phyloP scores from a whole-genome alignment of 164 flowering plant genomes.

The Chimonanthus salicifolius region DNA sequence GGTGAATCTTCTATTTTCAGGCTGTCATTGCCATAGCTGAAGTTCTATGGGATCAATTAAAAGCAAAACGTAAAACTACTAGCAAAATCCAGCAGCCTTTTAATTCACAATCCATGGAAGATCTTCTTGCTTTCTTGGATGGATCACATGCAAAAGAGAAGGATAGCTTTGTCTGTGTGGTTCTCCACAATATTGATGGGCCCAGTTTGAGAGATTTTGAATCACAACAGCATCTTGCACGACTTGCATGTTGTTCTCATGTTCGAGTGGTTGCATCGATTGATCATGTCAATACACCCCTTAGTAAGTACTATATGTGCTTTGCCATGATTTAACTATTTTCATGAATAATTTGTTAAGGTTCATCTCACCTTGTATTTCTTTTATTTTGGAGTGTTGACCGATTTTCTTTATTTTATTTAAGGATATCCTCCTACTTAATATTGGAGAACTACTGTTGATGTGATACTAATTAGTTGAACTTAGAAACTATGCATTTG shows the following conservation, averaged over 20 bases:
- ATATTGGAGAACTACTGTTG: not conserved
- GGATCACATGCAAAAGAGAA: conserved; percentile 39
- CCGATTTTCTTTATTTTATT: not conserved
- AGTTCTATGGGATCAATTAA: conserved; percentile 61
- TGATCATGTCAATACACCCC: conserved; percentile 90
- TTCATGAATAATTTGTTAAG: not conserved
- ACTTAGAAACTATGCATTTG: too few relatives aligned
- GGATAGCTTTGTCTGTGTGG: conserved; percentile 56
- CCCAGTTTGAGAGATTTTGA: conserved; percentile 87
- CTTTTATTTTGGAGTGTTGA: not conserved
- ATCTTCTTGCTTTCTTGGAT: conserved; percentile 64
- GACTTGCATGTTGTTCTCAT: conserved; percentile 73
- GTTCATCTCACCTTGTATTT: not conserved
- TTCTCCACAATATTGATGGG: conserved; percentile 91
- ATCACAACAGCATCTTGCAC: conserved; percentile 75
- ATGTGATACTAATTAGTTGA: not conserved
- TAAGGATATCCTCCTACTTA: not conserved
- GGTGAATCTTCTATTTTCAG: conserved; percentile 30
- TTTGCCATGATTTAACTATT: not conserved
- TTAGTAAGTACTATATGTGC: conserved; percentile 50
- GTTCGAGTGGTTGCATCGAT: conserved; percentile 81
- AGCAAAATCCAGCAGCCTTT: conserved; percentile 58
- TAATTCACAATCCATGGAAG: conserved; percentile 70
- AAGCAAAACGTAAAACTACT: conserved; percentile 31
- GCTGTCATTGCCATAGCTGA: conserved; percentile 66